Evolutionary conservation across 179 eudicot genomes (phyloP).

Genomic region (Corrigiola litoralis): DNA sequence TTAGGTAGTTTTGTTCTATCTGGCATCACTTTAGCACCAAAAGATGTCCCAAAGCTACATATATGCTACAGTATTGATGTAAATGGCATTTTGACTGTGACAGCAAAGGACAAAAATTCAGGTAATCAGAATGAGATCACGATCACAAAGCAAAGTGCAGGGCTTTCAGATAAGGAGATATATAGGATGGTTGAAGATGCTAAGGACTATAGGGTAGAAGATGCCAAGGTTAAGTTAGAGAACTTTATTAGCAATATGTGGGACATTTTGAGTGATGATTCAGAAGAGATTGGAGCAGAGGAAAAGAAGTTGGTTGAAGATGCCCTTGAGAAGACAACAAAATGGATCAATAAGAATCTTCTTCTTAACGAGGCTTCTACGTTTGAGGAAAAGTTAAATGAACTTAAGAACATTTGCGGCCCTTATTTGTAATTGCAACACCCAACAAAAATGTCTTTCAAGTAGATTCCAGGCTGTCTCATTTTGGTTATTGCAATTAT

Average conservation of each 20-base stretch:
- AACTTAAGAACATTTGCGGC: conserved; percentile 25
- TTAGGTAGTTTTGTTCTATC: conserved; percentile 19
- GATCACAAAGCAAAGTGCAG: conserved; percentile 23
- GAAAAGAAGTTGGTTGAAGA: conserved; percentile 18
- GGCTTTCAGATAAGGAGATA: conserved; percentile 2
- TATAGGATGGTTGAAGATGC: conserved; percentile 30
- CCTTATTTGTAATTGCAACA: too few species aligned
- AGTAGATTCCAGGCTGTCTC: too few species aligned
- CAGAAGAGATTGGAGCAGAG: conserved; percentile 7
- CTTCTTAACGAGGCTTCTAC: not conserved
- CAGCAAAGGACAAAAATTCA: conserved; percentile 20
- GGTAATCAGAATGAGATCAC: conserved; percentile 24
- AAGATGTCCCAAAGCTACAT: conserved; percentile 7
- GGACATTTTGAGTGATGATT: conserved; percentile 4
- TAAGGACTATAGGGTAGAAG: conserved; percentile 23
- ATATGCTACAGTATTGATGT: conserved; percentile 23
- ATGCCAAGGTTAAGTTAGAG: conserved; percentile 25
- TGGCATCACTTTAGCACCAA: conserved; percentile 20
- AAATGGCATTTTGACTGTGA: conserved; percentile 34
- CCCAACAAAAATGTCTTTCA: too few species aligned
- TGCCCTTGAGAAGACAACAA: conserved; percentile 17
- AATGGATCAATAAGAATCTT: conserved; percentile 13
- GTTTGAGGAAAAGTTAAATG: conserved; percentile 32
- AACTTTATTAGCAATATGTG: conserved; percentile 18
- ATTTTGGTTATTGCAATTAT: too few species aligned